Evolutionary conservation across 208 protist genomes (phyloP), one percentile per base, ranked within the genome.

Genomic region (Wallacemonas collosoma): DNA sequence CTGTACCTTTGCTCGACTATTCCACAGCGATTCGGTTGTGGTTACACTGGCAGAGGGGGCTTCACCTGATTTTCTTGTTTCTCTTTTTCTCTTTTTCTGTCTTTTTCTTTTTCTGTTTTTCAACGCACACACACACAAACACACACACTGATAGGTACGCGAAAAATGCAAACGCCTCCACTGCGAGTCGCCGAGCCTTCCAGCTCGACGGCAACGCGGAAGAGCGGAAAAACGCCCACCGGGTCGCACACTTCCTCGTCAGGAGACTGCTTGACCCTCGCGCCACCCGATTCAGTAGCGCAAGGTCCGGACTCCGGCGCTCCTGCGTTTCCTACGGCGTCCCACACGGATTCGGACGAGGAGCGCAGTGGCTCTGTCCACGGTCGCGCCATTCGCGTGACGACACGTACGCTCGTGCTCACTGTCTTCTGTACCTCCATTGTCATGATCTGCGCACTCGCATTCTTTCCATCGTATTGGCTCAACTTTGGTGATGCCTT

Each of bases 391-490:
- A 41, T 62, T 36, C 38, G 36, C 17, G 36, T 62, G 36, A 36
- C 56, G 3, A 43, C 56, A 2, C 56, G 15, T 38, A 62, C 36
- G 36, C 38, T 62, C 4, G 38, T 62, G 7, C 3, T 62, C 56
- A 15, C 38, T 7, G 15, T 62, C 4, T 65, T 65, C 40, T 65
- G 41, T 41, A 35, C 50, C 12, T 50, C 60, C 12, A 35, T 65
- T 4, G 9, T 65, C 12, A 15, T 65, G 4, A 36, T 65, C 11
- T 39, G 60, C 17, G 60, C 60, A 38, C 4, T 65, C 11, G 60
- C 60, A 8, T 65, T 65, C 39, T 44, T 65, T 44, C 60, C 60
- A 41, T 12, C 43, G 12, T 65, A 65, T 17, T 65, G 60, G 60
- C 9, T 65, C 7, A 65, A 7, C 7, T 50, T 44, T 8, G 41